Percentiles rank a stretch among this genome's conserved stretches.
Conservation (phyloP, 1,284 basidiomycete genomes). For the Irpex sp. region DNA sequence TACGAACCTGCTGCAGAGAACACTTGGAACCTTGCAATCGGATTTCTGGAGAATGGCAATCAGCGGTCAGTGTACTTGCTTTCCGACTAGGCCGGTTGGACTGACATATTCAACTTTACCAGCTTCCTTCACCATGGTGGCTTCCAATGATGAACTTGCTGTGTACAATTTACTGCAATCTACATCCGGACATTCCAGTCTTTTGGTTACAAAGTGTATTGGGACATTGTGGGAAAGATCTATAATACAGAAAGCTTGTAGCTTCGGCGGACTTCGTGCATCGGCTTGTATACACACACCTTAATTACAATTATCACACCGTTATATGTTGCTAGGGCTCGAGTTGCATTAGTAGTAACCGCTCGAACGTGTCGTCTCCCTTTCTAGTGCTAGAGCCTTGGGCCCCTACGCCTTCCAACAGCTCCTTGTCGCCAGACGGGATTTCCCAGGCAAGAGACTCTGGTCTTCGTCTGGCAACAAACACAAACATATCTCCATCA, state of each 20-base stretch:
- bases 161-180: background rate
- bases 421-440: conserved; percentile 47
- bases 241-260: background rate
- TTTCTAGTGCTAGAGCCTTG: conserved; percentile 39
- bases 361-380: conserved; percentile 66
- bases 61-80: conserved; percentile 33
- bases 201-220: background rate
- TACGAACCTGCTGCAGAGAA: conserved; percentile 40
- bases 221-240: background rate
- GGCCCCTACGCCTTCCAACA: conserved; percentile 55
- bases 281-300: background rate
- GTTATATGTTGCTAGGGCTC: background rate
- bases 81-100: too few species aligned
- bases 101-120: background rate
- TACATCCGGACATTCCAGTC: background rate
- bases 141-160: conserved; percentile 1
- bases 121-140: conserved; percentile 24
- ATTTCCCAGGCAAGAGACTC: conserved; percentile 54
- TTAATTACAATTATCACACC: background rate
- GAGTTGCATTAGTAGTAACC: conserved; percentile 42
- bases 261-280: background rate
- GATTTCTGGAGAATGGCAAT: conserved; percentile 55
- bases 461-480: conserved; percentile 52
- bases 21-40: conserved; percentile 50
- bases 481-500: conserved; percentile 53